Base-by-base conservation (phyloP, 371 early-diverging fungal genomes). In the Saksenaea oblongispora region DNA sequence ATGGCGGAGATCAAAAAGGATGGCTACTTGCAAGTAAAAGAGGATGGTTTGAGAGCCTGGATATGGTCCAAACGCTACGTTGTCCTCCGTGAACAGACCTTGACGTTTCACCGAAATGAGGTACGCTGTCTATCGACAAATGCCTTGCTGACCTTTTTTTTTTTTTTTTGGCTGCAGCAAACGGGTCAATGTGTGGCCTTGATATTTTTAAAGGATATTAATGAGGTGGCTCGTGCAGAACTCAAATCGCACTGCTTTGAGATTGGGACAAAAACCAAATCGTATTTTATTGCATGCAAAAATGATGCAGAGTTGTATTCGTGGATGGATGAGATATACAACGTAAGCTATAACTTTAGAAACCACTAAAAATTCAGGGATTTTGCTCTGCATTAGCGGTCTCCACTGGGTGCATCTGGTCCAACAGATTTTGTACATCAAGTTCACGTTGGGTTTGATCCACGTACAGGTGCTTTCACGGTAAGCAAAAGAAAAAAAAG, bases 241-340 rank as follows among this genome's bases (percentile, higher is more conserved):
- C 70, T 90, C 54, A 93, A 93, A 73, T 84, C 90, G 27, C 93
- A 93, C 76, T 95, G 95, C 70, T 90, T 97, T 69, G 95, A 95
- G 72, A 84, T 97, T 41, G 84, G 85, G 37, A 93, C 95, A 27
- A 91, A 89, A 74, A 95, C 94, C 56, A 87, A 90, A 73, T 86
- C 90, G 42, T 94, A 91, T 72, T 94, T 86, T 74, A 75, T 98
- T 39, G 85, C 93, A 18, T 94, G 93, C 78, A 90, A 88, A 75
- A 93, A 86, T 76, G 98, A 98, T 74, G 95, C 94, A 65, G 97
- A 98, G 64, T 81, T 98, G 31, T 98, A 98, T 73, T 89, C 93
- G 34, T 97, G 97, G 98, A 92, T 96, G 87, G 97, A 97, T 70
- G 93, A 92, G 63, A 90, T 97, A 69, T 96, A 96, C 77, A 88